phyloP scores from a whole-genome alignment of 2,329 filamentous ascomycete genomes.

The Calonectria montana region DNA sequence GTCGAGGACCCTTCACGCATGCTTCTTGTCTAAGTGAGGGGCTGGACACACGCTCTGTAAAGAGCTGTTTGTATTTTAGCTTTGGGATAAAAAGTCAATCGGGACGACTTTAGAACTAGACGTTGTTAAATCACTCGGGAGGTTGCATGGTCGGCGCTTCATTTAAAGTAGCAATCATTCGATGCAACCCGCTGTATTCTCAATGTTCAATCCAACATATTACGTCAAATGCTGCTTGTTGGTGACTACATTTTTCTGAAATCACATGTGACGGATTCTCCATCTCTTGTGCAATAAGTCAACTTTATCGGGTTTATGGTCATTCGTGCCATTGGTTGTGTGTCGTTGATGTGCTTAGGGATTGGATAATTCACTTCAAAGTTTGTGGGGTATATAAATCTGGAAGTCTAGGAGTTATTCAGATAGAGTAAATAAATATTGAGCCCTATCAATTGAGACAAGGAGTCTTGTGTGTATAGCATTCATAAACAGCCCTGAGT shows the following conservation, averaged over 20 bases:
- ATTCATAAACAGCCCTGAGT: no score
- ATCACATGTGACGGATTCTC: background rate
- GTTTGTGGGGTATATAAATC: no score
- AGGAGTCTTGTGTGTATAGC: no score
- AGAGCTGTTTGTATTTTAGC: slow-evolving; percentile 32
- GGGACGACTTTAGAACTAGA: slow-evolving; percentile 17
- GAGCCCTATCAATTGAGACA: no score
- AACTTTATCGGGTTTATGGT: no score
- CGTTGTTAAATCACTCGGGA: background rate
- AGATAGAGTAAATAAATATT: no score
- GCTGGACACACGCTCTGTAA: no score
- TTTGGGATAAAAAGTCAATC: background rate
- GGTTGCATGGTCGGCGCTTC: slow-evolving; percentile 29
- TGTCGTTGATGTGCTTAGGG: no score
- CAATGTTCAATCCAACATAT: background rate
- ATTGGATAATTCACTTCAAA: no score
- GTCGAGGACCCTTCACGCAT: slow-evolving; percentile 57
- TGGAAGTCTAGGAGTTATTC: no score
- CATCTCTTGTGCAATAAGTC: no score
- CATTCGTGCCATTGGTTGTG: no score
- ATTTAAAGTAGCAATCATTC: slow-evolving; percentile 10
- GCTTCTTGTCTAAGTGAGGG: slow-evolving; percentile 57
- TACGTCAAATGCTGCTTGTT: background rate
- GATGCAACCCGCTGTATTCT: slow-evolving; percentile 16
- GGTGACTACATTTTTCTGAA: background rate